Evolutionary conservation across 441 rosid species (phyloP), one percentile per base, ranked within the genome.

Genomic region (Erodium moschatum): DNA sequence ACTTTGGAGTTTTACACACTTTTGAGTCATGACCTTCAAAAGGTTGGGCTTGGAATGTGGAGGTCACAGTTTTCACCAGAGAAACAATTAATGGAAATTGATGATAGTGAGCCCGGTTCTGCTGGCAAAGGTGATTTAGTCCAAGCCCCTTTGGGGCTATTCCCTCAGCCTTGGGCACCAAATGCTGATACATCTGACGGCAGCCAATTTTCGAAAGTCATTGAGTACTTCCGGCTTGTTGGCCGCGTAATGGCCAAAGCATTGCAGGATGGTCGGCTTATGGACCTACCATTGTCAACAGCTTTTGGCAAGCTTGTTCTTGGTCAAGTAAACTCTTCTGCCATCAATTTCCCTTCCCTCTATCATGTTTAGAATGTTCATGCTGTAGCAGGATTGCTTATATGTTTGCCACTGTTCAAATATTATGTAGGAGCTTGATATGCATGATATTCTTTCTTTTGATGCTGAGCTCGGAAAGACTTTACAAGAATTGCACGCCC

Each of bases 1-100:
- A 96, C 99, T 15, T 82, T 96, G 70, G 99, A 96, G 83, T 96
- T 96, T 71, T 96, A 96, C 79, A 96, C 99, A 18, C 94, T 96
- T 74, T 67, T 96, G 68, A 92, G 99, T 82, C 96, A 89, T 68
- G 99, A 96, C 79, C 78, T 96, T 71, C 99, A 96, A 77, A 96
- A 86, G 76, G 84, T 69, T 80, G 73, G 84, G 35, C 92, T 96
- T 75, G 94, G 88, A 79, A 89, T 96, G 97, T 92, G 98, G 99
- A 87, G 98, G 77, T 87, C 98, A 70, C 82, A 69, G 81, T 76
- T 81, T 72, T 74, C 82, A 58, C 79, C 80, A 65, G 83, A 81
- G 64, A 87, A 80, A 72, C 69, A 62, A 12, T 67, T 78, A 29
- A 81, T 87, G 90, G 89, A 84, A 69, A 85, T 80, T 75, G 96